Base-by-base conservation (phyloP, 2,329 filamentous ascomycete species). In the Elsinoe necatrix region DNA sequence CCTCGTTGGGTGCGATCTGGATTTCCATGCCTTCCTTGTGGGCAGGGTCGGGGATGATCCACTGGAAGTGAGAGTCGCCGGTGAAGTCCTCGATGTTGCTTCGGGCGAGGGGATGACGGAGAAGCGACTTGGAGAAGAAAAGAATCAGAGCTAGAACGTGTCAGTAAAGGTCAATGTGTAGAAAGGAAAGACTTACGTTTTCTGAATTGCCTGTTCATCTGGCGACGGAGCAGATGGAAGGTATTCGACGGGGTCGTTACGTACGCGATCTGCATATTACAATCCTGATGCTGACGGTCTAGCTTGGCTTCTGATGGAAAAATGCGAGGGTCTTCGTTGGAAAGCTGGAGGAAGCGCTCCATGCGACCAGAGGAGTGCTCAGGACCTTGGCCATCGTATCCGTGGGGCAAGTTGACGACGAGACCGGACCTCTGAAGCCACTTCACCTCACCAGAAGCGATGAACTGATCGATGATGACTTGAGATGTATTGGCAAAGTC, bases 401-500 rank as follows among this genome's bases (percentile, higher is more conserved):
- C 93, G 75, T 98, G 93, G 56, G 93, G 93, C 57, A 98, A 81
- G 61, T 90, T 96, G 81, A 97, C 87, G 65, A 98, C 89, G 52
- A 98, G 83, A 68, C 93, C 93, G 56, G 91, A 95, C 73, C 93
- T 86, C 78, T 98, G 93, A 75, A 97, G 86, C 93, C 93, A 98
- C 78, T 98, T 98, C 63, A 88, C 85, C 76, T 98, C 93, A 69
- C 93, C 93, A 61, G 93, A 96, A 52, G 93, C 92, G 66, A 98
- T 86, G 76, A 98, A 98, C 75, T 98, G 93, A 72, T 98, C 93
- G 68, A 98, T 95, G 73, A 98, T 95, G 72, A 90, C 95, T 76
- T 98, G 93, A 42, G 93, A 92, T 69, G 96, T 98, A 81, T 98
- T 98, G 80, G 93, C 93, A 68, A 98, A 98, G 75, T 98, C 93